Percentiles rank a stretch among this genome's conserved stretches.
Conservation (phyloP, 306 rosid genomes). For the Abrus precatorius region DNA sequence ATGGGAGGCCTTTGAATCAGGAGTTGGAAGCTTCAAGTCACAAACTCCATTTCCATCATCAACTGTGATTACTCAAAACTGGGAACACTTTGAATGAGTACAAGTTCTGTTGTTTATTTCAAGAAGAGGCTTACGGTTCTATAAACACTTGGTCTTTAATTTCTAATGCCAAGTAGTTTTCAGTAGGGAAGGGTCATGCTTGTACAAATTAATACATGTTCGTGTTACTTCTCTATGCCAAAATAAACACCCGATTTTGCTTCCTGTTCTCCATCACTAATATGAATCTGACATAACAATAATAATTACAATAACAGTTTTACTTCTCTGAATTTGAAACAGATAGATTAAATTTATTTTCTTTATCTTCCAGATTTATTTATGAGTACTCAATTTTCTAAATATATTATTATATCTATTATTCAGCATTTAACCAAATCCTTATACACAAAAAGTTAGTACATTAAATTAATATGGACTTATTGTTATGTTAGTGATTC, state of each 20-base stretch:
- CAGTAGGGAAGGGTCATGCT: background rate
- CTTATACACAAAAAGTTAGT: no score
- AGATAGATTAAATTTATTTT: no score
- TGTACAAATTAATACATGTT: slow-evolving; percentile 11
- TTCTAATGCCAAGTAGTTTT: slow-evolving; percentile 25
- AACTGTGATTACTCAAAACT: slow-evolving; percentile 49
- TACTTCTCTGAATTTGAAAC: no score
- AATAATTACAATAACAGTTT: no score
- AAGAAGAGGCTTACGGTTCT: background rate
- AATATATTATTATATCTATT: no score
- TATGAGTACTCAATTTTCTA: no score
- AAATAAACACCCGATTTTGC: slow-evolving; percentile 10
- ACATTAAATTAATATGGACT: no score
- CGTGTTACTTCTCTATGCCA: slow-evolving; percentile 22
- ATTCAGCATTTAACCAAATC: no score
- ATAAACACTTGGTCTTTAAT: background rate
- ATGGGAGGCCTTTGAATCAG: slow-evolving; percentile 72
- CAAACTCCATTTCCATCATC: slow-evolving; percentile 32
- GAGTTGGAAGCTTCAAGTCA: slow-evolving; percentile 47
- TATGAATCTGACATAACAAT: no score
- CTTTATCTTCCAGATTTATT: no score
- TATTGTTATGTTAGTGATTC: no score
- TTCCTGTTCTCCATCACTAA: no score
- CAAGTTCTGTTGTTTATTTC: background rate
- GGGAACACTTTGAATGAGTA: slow-evolving; percentile 48